A percentile compares a stretch with the other conserved stretches of the same genome.
These are phyloP conservation scores for Suillus alpinus DNA, from an alignment of 768 basidiomycete genomes.

Conservation along the genomic window DNA sequence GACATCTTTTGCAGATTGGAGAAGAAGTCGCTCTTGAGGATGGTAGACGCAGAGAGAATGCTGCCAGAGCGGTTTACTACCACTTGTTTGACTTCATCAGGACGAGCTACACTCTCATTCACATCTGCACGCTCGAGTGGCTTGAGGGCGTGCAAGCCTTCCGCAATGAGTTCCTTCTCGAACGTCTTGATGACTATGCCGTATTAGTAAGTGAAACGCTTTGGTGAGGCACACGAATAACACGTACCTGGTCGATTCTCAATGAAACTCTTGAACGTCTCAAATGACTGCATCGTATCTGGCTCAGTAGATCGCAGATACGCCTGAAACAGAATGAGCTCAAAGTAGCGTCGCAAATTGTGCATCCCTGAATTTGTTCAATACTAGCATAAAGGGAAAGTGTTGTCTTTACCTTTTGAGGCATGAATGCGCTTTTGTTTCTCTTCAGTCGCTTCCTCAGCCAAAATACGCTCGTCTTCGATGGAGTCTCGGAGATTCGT, in stretches of 20 bases:
- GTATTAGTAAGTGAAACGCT: not conserved
- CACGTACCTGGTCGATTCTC: conserved; percentile 74
- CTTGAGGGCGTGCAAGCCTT: conserved; percentile 76
- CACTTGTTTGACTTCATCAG: conserved; percentile 87
- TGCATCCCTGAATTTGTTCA: conserved; percentile 54
- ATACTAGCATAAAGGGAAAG: not conserved
- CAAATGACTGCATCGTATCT: conserved; percentile 73
- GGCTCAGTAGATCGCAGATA: conserved; percentile 81
- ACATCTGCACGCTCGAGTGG: conserved; percentile 75
- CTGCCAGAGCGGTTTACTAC: conserved; percentile 82
- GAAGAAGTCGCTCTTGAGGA: conserved; percentile 95
- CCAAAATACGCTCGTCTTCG: conserved; percentile 73
- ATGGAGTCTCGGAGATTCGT: conserved; percentile 88
- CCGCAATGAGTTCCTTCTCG: conserved; percentile 80
- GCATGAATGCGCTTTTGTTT: conserved; percentile 62
- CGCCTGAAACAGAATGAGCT: conserved; percentile 85
- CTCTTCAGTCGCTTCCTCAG: conserved; percentile 76
- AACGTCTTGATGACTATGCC: conserved; percentile 87
- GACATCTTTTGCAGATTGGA: conserved; percentile 95
- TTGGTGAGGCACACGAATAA: not conserved
- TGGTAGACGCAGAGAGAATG: conserved; percentile 87
- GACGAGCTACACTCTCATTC: conserved; percentile 69
- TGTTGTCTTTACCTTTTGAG: conserved; percentile 59
- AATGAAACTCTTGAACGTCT: conserved; percentile 80
- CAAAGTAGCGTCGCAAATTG: conserved; percentile 81